These are phyloP conservation scores for Boletus pseudo-olivaceus DNA, from an alignment of 768 basidiomycete species.

Conservation along the genomic window DNA sequence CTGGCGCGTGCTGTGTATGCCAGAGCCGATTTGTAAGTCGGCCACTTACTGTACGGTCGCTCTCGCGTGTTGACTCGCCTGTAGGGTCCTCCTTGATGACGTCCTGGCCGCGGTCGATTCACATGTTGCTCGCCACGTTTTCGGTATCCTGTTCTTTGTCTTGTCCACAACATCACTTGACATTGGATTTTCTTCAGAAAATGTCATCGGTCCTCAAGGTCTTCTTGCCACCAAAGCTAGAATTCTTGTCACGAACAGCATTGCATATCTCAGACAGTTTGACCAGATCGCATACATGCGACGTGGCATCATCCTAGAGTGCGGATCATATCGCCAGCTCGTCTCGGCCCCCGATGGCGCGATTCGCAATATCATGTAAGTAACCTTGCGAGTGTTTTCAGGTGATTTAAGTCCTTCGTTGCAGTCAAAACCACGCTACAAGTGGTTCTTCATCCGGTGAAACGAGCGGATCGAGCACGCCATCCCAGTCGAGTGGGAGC, in stretches of 20 bases:
- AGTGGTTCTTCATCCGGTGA: conserved; percentile 37
- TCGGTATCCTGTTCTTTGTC: conserved; percentile 42
- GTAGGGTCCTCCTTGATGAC: conserved; percentile 79
- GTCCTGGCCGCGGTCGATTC: conserved; percentile 83
- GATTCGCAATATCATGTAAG: conserved; percentile 73
- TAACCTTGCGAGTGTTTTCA: not conserved
- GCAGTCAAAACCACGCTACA: conserved; percentile 46
- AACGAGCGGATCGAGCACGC: conserved; percentile 48
- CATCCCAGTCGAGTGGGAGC: conserved; percentile 35
- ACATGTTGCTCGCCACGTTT: conserved; percentile 86
- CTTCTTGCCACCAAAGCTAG: conserved; percentile 80
- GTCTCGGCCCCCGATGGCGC: conserved; percentile 60
- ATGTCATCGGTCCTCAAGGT: conserved; percentile 84
- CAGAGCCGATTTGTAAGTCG: conserved; percentile 76
- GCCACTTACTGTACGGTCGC: too few species aligned
- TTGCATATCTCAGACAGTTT: conserved; percentile 77
- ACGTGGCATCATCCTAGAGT: conserved; percentile 78
- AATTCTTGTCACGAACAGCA: conserved; percentile 81
- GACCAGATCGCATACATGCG: conserved; percentile 74
- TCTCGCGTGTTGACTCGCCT: not conserved
- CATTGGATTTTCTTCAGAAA: conserved; percentile 42
- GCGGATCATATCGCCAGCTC: conserved; percentile 59
- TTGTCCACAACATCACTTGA: not conserved
- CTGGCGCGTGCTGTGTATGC: conserved; percentile 90
- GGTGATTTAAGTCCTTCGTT: not conserved